Base-by-base conservation (phyloP, 176 grass and related monocot genomes). In the Oryza meyeriana region DNA sequence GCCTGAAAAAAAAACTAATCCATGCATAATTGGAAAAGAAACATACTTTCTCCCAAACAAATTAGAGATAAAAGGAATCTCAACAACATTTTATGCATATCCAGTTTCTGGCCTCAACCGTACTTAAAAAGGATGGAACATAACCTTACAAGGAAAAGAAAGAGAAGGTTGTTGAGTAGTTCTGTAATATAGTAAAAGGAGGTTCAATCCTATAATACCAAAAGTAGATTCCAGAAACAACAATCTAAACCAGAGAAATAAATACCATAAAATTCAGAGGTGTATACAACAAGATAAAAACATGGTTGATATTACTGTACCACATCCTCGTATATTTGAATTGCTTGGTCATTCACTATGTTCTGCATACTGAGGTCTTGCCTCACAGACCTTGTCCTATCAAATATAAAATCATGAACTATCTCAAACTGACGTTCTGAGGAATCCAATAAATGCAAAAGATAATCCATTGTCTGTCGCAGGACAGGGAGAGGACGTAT, bases 381-480 rank as follows among this genome's bases (percentile, higher is more conserved):
- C 27, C 92, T 90, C 41, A 95, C 89, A 71, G 90, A 93, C 65
- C 95, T 92, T 75, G 95, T 91, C 78, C 95, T 88, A 88, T 98
- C 95, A 80, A 94, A 98, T 33, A 98, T 73, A 74, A 98, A 98
- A 86, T 98, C 92, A 91, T 95, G 95, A 84, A 98, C 65, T 40
- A 85, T 24, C 77, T 91, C 95, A 88, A 88, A 95, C 11, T 90
- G 33, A 82, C 85, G 62, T 25, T 84, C 78, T 70, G 88, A 68
- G 16, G 92, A 91, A 83, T 88, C 73, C 76, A 95, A 73, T 78
- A 95, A 74, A 39, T 76, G 52, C 76, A 91, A 82, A 75, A 98
- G 89, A 93, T 95, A 90, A 72, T 88, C 82, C 88, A 95, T 77
- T 47, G 90, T 98, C 33, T 76, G 79, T 73, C 71, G 79, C 74